phyloP scores from a whole-genome alignment of 1,284 basidiomycete species.

The Lentinula novae-zelandiae region DNA sequence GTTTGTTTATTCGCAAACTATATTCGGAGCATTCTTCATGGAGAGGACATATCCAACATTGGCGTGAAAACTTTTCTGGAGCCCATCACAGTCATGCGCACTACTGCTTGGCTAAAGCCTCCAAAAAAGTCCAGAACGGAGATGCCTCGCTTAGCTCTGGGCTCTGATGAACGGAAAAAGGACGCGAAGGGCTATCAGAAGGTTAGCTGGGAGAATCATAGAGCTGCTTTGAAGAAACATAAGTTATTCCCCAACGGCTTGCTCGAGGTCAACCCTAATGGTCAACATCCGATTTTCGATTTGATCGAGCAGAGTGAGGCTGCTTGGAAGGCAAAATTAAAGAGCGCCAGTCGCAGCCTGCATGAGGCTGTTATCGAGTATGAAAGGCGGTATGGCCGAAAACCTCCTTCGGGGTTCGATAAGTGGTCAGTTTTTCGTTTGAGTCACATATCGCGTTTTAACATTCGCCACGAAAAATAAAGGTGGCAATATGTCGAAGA shows the following conservation, averaged over 20 bases:
- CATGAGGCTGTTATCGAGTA: constrained; percentile 54
- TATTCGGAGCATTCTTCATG: not conserved
- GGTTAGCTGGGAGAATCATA: not conserved
- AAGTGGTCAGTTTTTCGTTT: constrained; percentile 25
- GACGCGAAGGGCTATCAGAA: not conserved
- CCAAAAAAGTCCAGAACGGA: not conserved
- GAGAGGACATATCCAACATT: not conserved
- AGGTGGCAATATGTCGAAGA: constrained; percentile 59
- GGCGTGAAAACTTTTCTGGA: constrained; percentile 1
- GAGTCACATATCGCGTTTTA: not conserved
- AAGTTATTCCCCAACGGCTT: constrained; percentile 31
- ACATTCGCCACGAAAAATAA: not conserved
- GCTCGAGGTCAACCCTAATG: constrained; percentile 29
- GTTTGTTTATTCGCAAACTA: not conserved
- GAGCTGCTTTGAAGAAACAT: not conserved
- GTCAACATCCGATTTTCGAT: constrained; percentile 47
- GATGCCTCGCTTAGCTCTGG: not conserved
- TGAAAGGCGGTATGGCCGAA: constrained; percentile 36
- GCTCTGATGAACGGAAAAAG: not conserved
- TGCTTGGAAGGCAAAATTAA: constrained; percentile 48
- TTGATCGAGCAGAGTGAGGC: constrained; percentile 45
- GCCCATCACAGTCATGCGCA: not conserved
- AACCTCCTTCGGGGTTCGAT: constrained; percentile 51
- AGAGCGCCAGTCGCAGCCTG: constrained; percentile 49
- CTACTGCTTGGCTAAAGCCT: not conserved